These are phyloP conservation scores for Solanum chacoense DNA, from an alignment of 305 asterid species.

Conservation along the genomic window DNA sequence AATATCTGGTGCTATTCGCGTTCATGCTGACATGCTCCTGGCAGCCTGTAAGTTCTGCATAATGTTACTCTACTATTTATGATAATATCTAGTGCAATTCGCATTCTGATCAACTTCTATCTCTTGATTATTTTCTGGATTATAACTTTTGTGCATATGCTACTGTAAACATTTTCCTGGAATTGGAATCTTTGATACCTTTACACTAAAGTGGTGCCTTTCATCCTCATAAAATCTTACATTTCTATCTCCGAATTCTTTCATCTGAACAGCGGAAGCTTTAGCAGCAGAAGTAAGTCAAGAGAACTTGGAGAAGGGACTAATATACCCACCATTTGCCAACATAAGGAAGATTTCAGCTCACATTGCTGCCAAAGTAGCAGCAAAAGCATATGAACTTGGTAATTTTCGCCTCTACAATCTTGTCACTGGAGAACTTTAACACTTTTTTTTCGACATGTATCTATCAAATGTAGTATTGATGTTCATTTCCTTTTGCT, in stretches of 20 bases:
- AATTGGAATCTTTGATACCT: not conserved
- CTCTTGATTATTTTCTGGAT: not conserved
- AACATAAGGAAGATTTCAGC: conserved; percentile 92
- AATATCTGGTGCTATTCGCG: conserved; percentile 96
- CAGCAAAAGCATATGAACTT: conserved; percentile 91
- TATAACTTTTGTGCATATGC: not conserved
- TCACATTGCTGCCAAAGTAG: conserved; percentile 79
- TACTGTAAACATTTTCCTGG: not conserved
- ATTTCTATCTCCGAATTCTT: conserved; percentile 5
- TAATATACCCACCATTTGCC: conserved; percentile 77
- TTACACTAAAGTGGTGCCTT: not conserved
- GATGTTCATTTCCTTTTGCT: not conserved
- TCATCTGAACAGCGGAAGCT: conserved; percentile 73
- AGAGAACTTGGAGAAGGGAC: conserved; percentile 75
- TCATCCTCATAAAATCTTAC: not conserved
- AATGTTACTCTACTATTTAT: not conserved
- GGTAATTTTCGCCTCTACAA: conserved; percentile 31
- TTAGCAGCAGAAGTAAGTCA: conserved; percentile 75
- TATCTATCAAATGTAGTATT: not conserved
- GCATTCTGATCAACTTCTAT: not conserved
- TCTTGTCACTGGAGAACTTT: not conserved
- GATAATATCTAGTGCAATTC: not conserved
- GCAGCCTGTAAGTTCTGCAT: conserved; percentile 75
- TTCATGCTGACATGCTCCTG: conserved; percentile 91
- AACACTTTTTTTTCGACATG: not conserved